Base-by-base conservation (phyloP, 2,329 filamentous ascomycete genomes). In the Cladosporium austrohemisphaericum region DNA sequence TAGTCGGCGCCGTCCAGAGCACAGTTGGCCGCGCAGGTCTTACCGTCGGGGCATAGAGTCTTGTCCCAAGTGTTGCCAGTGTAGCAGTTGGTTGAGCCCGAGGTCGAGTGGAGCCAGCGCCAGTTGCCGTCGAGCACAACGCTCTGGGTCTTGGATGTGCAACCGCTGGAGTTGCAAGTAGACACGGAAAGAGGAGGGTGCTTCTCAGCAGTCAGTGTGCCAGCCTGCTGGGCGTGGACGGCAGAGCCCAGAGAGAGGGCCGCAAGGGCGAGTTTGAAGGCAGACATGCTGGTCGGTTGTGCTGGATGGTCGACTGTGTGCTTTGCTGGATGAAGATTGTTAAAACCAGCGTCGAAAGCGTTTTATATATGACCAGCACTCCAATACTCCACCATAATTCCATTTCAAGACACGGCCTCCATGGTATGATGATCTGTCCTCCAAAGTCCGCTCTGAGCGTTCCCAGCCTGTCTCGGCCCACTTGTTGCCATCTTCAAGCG, bases 1-100 rank as follows among this genome's bases (percentile, higher is more conserved):
- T 83, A 82, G 65, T 79, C 67, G 43, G 78, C 77, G 47, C 77
- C 78, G 26, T 81, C 76, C 19, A 81, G 60, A 40, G 78, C 75
- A 59, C 79, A 83, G 64, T 79, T 79, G 31, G 67, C 54, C 10
- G 78, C 77, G 57, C 79, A 83, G 2, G 55, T 56, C 2, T 38
- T 54, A 47, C 65, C 62, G 28, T 69, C 66, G n/a, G 68, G 57
- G 59, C 72, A 74, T 50, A 68, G 56, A 20, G 65, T 59, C 5
- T 56, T 54, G 59, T 72, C 65, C 68, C 71, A 75, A 28, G 61
- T 55, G 61, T 74, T 74, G 51, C 68, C 71, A 14, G 62, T 68
- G 64, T 73, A 76, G 68, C 73, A 76, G 65, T 76, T 76, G 56
- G 69, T 72, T 55, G 68, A 73, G 33, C 70, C 71, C 45, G 56